Evolutionary conservation across 495 filamentous ascomycete species (phyloP), one percentile per base, ranked within the genome.

Genomic region (Hypoxylon fuscum): DNA sequence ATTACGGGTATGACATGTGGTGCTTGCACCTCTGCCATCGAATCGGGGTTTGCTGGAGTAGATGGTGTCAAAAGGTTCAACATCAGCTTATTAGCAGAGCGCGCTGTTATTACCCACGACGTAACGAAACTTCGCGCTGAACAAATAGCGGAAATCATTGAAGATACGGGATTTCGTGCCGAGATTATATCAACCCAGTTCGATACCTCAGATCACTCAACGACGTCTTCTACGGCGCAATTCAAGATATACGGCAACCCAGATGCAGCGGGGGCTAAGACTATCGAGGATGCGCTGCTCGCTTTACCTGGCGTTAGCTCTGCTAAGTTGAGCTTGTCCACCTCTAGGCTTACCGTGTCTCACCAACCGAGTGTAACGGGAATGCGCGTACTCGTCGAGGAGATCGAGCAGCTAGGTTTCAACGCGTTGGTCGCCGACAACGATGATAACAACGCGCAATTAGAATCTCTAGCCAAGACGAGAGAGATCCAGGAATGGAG

Each of bases 1-100:
- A 87, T 98, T n/a, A 90, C 93, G 63, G 95, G 95, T 21, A 98
- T 98, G 95, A 98, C 95, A 5, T 97, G 94, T 69, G 93, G 93
- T 38, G 92, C 94, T 29, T 98, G 94, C 69, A 96, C 93, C 6
- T 90, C 92, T 45, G 91, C 93, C 0, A 85, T 98, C 15, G 92
- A 97, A 74, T 84, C 88, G 43, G 90, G 87, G 8, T 90, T 96
- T 76, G 86, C 84, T 59, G 83, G 81, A 47, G 72, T 93, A 10
- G 83, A 87, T 10, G 96, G 94, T 5, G 63, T 98, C 11, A 65
- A 89, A 31, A 90, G 91, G 61, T 96, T 98, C 79, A 96, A 96
- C 63, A 93, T 98, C 75, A 96, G 92, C 72, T 78, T 98, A 49
- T 81, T 98, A 9, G 96, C 95, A 4, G 93, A 98, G 70, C 86